phyloP scores from a whole-genome alignment of 257 asterid species.

The Cruciata laevipes region DNA sequence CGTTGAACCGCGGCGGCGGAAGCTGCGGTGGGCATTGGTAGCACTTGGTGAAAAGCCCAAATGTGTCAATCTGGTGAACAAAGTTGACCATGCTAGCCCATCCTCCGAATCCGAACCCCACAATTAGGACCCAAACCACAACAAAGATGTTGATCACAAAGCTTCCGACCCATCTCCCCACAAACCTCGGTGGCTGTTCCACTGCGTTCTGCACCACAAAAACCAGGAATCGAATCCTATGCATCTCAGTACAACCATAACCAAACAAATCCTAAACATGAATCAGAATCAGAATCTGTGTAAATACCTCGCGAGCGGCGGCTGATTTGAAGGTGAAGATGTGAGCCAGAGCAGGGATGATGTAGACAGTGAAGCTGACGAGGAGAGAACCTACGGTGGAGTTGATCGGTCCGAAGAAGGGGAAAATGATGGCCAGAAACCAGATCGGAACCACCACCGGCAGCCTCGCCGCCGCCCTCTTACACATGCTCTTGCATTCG shows the following conservation, averaged over 20 bases:
- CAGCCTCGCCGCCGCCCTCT: conserved; percentile 68
- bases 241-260: not conserved
- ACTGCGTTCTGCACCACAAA: conserved; percentile 61
- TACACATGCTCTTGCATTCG: conserved; percentile 86
- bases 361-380: conserved; percentile 87
- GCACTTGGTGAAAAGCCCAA: conserved; percentile 91
- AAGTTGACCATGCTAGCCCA: conserved; percentile 88
- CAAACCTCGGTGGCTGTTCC: conserved; percentile 74
- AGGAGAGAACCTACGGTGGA: conserved; percentile 88
- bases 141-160: conserved; percentile 67
- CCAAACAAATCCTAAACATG: not conserved
- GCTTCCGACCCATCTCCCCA: conserved; percentile 82
- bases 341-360: conserved; percentile 85
- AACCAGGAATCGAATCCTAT: not conserved
- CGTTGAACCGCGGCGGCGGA: conserved; percentile 23
- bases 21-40: conserved; percentile 68
- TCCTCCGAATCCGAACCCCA: conserved; percentile 95
- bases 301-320: conserved; percentile 68
- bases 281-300: not conserved
- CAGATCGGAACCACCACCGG: conserved; percentile 91
- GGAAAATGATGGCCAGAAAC: conserved; percentile 89
- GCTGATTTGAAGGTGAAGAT: conserved; percentile 73
- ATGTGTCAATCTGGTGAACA: conserved; percentile 80
- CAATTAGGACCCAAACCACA: conserved; percentile 76
- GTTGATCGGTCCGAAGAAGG: conserved; percentile 93